phyloP scores from a whole-genome alignment of 768 basidiomycete species.

The Tephrocybe sp. region DNA sequence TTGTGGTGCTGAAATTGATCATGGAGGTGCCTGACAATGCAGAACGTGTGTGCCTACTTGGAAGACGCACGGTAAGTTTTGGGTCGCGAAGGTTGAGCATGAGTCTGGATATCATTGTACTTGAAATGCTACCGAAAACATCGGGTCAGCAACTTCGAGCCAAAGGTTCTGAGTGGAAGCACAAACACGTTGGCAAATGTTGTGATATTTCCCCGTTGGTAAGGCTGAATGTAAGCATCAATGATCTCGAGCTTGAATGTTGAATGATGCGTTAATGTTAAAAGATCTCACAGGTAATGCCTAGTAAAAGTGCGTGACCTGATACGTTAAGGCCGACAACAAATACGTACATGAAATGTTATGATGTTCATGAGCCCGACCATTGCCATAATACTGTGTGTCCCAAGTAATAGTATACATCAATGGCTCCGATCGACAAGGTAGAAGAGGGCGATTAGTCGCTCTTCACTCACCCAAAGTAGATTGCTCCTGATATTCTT shows the following conservation, averaged over 20 bases:
- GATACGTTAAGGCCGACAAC: too few species aligned
- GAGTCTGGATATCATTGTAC: constrained; percentile 31
- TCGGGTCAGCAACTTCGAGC: constrained; percentile 15
- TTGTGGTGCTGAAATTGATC: too few species aligned
- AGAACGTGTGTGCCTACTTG: neutral
- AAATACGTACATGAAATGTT: constrained; percentile 18
- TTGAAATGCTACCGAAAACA: constrained; percentile 22
- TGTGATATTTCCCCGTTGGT: constrained; percentile 20
- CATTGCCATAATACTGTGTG: constrained; percentile 22
- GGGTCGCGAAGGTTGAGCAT: constrained; percentile 33
- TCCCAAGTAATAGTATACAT: neutral
- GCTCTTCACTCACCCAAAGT: neutral
- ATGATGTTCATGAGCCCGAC: constrained; percentile 18
- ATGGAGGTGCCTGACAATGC: constrained; percentile 15
- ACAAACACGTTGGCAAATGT: constrained; percentile 22
- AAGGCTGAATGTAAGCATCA: constrained; percentile 7
- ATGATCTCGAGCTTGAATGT: neutral
- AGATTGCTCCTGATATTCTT: neutral
- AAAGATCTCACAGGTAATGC: neutral
- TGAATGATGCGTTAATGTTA: neutral
- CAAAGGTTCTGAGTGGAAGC: neutral
- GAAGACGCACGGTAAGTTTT: constrained; percentile 8
- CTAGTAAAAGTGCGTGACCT: too few species aligned
- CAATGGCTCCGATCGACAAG: neutral
- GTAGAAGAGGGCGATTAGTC: neutral